Conservation (phyloP, 1,284 basidiomycete species). For the Pseudozyma sp. region DNA sequence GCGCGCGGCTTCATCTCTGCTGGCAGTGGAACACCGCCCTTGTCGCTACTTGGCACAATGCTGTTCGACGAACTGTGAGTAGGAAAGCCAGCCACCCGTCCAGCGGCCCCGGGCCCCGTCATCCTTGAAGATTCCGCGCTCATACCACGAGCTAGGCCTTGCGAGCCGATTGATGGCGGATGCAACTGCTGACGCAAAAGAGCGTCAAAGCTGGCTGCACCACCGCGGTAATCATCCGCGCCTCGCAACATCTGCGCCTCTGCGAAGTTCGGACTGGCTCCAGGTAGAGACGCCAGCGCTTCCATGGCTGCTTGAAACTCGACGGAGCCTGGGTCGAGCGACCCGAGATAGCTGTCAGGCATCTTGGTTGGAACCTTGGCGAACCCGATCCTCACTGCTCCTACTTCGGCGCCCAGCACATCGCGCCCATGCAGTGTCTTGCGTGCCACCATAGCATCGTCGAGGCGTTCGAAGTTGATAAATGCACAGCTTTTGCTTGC, state of each 20-base stretch:
- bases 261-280: constrained; percentile 87
- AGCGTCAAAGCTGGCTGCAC: constrained; percentile 83
- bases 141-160: constrained; percentile 23
- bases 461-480: constrained; percentile 94
- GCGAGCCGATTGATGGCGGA: constrained; percentile 9
- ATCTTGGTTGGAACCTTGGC: constrained; percentile 81
- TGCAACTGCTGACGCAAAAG: constrained; percentile 72
- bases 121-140: constrained; percentile 26
- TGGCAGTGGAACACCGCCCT: constrained; percentile 67
- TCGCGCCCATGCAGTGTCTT: constrained; percentile 95
- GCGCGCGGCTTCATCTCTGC: constrained; percentile 68
- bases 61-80: constrained; percentile 62
- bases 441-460: constrained; percentile 92
- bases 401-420: constrained; percentile 92
- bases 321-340: constrained; percentile 31
- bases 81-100: constrained; percentile 69
- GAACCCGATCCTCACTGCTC: constrained; percentile 94
- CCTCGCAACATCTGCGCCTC: constrained; percentile 92
- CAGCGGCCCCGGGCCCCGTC: constrained; percentile 70
- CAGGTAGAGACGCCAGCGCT: constrained; percentile 62
- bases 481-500: constrained; percentile 97
- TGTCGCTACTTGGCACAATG: constrained; percentile 68
- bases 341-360: constrained; percentile 22
- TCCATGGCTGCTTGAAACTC: constrained; percentile 53
- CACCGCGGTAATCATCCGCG: constrained; percentile 92